Conservation (phyloP, 352 stramenopile genomes). For the Globisporangium canariense region DNA sequence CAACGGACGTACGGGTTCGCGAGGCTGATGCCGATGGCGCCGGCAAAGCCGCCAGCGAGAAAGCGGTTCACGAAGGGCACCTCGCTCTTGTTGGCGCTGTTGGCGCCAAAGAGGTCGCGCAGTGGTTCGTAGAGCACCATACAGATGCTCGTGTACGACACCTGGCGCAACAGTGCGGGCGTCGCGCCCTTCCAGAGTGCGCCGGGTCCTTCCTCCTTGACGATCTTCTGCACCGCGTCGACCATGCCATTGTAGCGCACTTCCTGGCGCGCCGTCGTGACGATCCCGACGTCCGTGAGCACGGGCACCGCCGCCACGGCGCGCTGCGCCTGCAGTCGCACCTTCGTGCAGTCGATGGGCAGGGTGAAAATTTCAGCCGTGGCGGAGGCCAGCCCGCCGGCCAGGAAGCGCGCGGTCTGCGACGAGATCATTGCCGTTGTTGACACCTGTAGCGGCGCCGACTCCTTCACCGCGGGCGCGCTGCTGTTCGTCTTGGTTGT, state of each 20-base stretch:
- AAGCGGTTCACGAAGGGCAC: slow-evolving; percentile 80
- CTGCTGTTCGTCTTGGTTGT: slow-evolving; percentile 1
- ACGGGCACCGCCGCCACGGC: slow-evolving; percentile 24
- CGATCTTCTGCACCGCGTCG: slow-evolving; percentile 61
- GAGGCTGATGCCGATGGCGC: slow-evolving; percentile 73
- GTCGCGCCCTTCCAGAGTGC: slow-evolving; percentile 77
- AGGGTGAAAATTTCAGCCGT: slow-evolving; percentile 80
- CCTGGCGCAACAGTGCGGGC: slow-evolving; percentile 77
- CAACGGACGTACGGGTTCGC: slow-evolving; percentile 73
- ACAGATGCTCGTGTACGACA: slow-evolving; percentile 85
- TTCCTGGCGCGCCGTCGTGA: slow-evolving; percentile 17
- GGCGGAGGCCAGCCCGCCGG: slow-evolving; percentile 58
- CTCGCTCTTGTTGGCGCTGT: slow-evolving; percentile 31
- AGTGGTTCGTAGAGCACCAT: slow-evolving; percentile 86
- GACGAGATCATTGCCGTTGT: slow-evolving; percentile 23
- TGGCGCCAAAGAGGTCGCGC: slow-evolving; percentile 68
- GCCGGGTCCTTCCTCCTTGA: slow-evolving; percentile 55
- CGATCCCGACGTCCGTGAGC: slow-evolving; percentile 23
- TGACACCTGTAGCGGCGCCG: slow-evolving; percentile 30
- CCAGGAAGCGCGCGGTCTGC: slow-evolving; percentile 68
- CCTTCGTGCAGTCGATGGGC: slow-evolving; percentile 86
- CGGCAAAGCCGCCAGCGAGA: slow-evolving; percentile 69
- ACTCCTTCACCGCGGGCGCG: slow-evolving; percentile 21
- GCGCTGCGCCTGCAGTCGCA: slow-evolving; percentile 75
- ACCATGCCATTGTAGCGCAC: slow-evolving; percentile 76